Conservation (phyloP, 2,329 filamentous ascomycete species). For the Fusarium scirpi region DNA sequence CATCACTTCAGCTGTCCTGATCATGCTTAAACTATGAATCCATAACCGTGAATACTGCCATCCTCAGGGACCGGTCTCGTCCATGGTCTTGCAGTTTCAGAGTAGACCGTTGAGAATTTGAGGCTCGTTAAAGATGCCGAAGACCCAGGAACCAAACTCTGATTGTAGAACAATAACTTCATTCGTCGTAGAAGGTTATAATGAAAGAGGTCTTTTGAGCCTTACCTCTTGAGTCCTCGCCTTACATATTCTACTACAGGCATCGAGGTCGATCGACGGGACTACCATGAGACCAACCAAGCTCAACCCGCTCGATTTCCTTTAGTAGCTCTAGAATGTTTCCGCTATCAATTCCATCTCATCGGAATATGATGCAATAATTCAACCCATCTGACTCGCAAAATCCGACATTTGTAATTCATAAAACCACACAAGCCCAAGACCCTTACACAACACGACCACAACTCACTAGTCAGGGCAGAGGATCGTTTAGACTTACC, state of each 20-base stretch:
- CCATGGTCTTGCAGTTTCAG: conserved; percentile 5
- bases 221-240: neutral
- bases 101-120: conserved; percentile 21
- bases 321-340: neutral
- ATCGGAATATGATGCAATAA: neutral
- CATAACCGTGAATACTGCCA: neutral
- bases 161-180: neutral
- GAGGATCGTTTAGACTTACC: neutral
- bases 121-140: conserved; percentile 10
- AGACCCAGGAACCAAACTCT: conserved; percentile 34
- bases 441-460: neutral
- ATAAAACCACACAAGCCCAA: neutral
- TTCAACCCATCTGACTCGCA: neutral
- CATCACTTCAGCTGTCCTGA: neutral
- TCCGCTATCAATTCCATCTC: neutral
- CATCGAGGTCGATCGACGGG: neutral
- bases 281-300: neutral
- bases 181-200: neutral
- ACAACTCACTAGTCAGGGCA: neutral
- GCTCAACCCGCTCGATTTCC: neutral
- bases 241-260: neutral
- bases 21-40: neutral
- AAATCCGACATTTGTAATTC: neutral
- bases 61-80: neutral
- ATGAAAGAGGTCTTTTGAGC: neutral